Percentiles rank a stretch among this genome's conserved stretches.
These are phyloP conservation scores for Solanum pennellii DNA, from an alignment of 257 asterid genomes.

Conservation along the genomic window DNA sequence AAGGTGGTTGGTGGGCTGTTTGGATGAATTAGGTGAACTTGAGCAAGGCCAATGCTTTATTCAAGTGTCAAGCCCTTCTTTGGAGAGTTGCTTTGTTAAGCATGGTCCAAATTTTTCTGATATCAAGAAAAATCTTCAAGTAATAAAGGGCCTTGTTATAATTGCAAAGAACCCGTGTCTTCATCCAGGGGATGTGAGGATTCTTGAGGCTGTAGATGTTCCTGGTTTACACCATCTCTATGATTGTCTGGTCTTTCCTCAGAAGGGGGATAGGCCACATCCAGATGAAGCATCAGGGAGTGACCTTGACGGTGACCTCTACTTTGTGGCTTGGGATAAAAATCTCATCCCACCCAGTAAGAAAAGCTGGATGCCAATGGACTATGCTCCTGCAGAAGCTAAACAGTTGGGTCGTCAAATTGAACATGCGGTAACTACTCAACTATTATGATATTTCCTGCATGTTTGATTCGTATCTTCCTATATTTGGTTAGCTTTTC, in stretches of 20 bases:
- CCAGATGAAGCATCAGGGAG: constrained; percentile 93
- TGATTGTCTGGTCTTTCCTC: constrained; percentile 89
- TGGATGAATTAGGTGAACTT: constrained; percentile 74
- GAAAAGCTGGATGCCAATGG: constrained; percentile 79
- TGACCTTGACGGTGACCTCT: constrained; percentile 90
- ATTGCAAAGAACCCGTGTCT: constrained; percentile 26
- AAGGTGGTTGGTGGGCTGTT: constrained; percentile 96
- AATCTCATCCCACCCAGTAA: constrained; percentile 83
- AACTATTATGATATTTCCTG: not conserved
- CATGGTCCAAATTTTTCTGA: constrained; percentile 59
- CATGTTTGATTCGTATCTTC: not conserved
- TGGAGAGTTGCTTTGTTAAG: constrained; percentile 55
- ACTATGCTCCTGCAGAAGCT: constrained; percentile 48
- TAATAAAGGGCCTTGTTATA: not conserved
- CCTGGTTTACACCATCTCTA: constrained; percentile 53
- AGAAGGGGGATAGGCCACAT: constrained; percentile 85
- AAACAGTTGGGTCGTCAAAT: constrained; percentile 35
- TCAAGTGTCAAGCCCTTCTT: constrained; percentile 62
- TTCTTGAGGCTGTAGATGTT: constrained; percentile 69
- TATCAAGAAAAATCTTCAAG: not conserved
- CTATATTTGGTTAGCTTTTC: not conserved
- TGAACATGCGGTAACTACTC: constrained; percentile 34
- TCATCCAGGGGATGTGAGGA: constrained; percentile 92
- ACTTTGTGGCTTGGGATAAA: constrained; percentile 92
- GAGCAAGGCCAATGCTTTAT: constrained; percentile 83